Evolutionary conservation across 2,329 filamentous ascomycete species (phyloP), one percentile per base, ranked within the genome.

Genomic region (Bipolaris oryzae): DNA sequence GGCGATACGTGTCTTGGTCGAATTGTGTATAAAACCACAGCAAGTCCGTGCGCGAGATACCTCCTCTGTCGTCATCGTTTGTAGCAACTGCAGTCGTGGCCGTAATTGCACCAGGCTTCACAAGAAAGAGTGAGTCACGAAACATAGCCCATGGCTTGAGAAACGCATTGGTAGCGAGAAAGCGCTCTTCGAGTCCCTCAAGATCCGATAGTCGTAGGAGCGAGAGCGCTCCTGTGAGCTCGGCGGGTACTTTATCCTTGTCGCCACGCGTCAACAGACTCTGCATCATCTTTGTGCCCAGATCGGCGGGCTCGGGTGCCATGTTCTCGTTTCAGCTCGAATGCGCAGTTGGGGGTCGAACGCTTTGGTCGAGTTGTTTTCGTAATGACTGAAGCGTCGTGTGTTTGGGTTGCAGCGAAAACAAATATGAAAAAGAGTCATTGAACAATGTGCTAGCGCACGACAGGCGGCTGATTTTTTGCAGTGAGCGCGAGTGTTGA

Each of bases 11-110:
- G 3, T 65, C 70, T 34, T 74, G 63, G 31, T 73, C 66, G 51
- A 64, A 75, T 9, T 66, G 62, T 7, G 69, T 75, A 52, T 76
- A 76, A 50, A 67, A 74, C 64, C 62, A 71, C 10, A 76, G 44
- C 9, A 76, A 57, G 10, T 69, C 70, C 3, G 50, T 47, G 18
- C 66, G 66, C 4, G 60, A 60, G 25, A 75, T 61, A 3, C 50
- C 50, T 37, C 39, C 44, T 37, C 42, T 46, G 1, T 59, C 50
- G 3, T 25, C 31, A 4, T 52, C 45, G 11, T 7, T 18, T 9
- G 25, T 39, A 41, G 47, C 21, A 28, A 49, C 31, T 20, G 25
- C 18, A 1, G 62, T 66, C 3, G 59, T 31, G 34, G 61, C 60
- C 2, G 53, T 50, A 21, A 58, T 51, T 10, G 52, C 55, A 11